Conservation (phyloP, 139 green algal genomes). For the Chlamydomonas sp. region DNA sequence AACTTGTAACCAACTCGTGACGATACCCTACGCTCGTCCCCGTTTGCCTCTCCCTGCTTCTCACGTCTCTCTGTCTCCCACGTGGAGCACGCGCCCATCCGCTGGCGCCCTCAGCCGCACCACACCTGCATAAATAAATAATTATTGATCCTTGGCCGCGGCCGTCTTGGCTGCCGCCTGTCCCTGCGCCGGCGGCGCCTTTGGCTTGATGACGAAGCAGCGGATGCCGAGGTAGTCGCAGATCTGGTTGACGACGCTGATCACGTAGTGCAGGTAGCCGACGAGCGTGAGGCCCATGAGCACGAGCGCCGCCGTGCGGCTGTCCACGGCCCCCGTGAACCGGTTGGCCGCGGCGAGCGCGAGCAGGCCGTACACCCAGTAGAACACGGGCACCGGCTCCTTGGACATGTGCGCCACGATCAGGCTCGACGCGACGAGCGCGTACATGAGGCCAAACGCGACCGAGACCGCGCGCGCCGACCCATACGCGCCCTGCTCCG, state of each 20-base stretch:
- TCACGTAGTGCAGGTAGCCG: slow-evolving; percentile 60
- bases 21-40: too few relatives aligned
- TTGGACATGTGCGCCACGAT: slow-evolving; percentile 91
- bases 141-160: too few relatives aligned
- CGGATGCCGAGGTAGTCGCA: slow-evolving; percentile 66
- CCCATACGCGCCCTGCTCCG: slow-evolving; percentile 1
- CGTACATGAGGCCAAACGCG: slow-evolving; percentile 47
- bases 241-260: slow-evolving; percentile 60
- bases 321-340: not conserved
- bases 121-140: too few relatives aligned
- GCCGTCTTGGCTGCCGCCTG: too few relatives aligned
- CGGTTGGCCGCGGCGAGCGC: not conserved
- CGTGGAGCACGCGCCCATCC: too few relatives aligned
- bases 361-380: slow-evolving; percentile 23
- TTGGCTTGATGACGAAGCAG: slow-evolving; percentile 46
- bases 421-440: slow-evolving; percentile 55
- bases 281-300: slow-evolving; percentile 18
- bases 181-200: too few relatives aligned
- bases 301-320: not conserved
- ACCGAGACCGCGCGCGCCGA: slow-evolving; percentile 9
- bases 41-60: too few relatives aligned
- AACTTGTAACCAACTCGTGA: too few relatives aligned
- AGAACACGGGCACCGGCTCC: slow-evolving; percentile 57
- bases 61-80: too few relatives aligned
- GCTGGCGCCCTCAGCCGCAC: too few relatives aligned